Conservation (phyloP, 2,329 filamentous ascomycete species). For the Colletotrichum sidae region DNA sequence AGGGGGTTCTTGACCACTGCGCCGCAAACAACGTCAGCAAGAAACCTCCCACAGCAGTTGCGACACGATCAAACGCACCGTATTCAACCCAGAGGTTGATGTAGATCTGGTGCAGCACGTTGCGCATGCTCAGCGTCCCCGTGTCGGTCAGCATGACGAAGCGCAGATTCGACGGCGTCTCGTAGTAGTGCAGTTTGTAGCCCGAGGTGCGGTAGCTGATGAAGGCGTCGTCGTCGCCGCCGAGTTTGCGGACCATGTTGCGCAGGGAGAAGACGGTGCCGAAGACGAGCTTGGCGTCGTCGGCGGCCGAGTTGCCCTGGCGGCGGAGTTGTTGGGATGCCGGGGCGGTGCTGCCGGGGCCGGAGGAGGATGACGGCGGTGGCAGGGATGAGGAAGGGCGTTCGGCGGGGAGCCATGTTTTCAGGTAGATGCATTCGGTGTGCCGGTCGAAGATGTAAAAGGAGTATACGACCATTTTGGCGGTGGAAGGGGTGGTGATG, state of each 20-base stretch:
- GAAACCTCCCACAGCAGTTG: background rate
- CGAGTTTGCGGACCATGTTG: slow-evolving; percentile 96
- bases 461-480: slow-evolving; percentile 89
- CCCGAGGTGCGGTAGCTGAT: slow-evolving; percentile 92
- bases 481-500: slow-evolving; percentile 14
- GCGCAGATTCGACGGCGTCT: slow-evolving; percentile 94
- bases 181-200: slow-evolving; percentile 99
- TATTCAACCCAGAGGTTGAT: slow-evolving; percentile 99
- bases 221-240: slow-evolving; percentile 94
- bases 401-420: slow-evolving; percentile 76
- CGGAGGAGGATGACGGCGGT: slow-evolving; percentile 48
- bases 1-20: slow-evolving; percentile 78
- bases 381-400: slow-evolving; percentile 55
- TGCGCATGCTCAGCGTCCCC: slow-evolving; percentile 87
- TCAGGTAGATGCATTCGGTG: slow-evolving; percentile 97
- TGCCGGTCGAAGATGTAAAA: slow-evolving; percentile 99
- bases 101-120: slow-evolving; percentile 97
- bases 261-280: slow-evolving; percentile 95
- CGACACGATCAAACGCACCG: slow-evolving; percentile 60
- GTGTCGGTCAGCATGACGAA: slow-evolving; percentile 97
- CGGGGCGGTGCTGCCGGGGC: slow-evolving; percentile 27
- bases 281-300: slow-evolving; percentile 97
- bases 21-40: slow-evolving; percentile 35
- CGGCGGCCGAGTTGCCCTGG: slow-evolving; percentile 57
- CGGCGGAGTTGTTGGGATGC: slow-evolving; percentile 28